phyloP scores from a whole-genome alignment of 2,329 filamentous ascomycete genomes.

The Sporothrix phasma region DNA sequence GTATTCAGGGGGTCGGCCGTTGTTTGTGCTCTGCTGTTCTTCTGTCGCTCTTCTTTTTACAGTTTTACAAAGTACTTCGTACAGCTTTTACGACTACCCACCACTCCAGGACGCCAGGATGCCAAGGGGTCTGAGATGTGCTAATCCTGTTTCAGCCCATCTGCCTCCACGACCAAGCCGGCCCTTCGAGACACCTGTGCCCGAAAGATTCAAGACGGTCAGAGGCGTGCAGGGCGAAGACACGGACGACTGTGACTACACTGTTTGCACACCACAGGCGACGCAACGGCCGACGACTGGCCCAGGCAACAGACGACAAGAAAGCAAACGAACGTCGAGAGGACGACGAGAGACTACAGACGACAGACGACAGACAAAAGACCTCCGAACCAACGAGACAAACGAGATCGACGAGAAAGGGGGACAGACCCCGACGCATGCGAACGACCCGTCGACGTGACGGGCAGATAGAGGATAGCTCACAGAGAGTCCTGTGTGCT shows the following conservation, averaged over 20 bases:
- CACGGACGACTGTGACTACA: not conserved
- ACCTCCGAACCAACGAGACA: not conserved
- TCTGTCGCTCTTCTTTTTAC: no score
- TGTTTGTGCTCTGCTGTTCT: no score
- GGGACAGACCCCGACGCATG: not conserved
- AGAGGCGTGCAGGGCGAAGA: not conserved
- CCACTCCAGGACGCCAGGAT: not conserved
- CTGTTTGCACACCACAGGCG: not conserved
- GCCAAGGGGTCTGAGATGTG: slow-evolving; percentile 16
- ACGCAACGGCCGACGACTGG: not conserved
- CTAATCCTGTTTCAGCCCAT: slow-evolving; percentile 21
- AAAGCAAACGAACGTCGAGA: not conserved
- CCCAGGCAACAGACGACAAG: not conserved
- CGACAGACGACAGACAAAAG: not conserved
- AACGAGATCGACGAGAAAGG: not conserved
- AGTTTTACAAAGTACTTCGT: no score
- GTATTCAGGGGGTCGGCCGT: not conserved
- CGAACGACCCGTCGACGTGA: not conserved
- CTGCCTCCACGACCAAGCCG: slow-evolving; percentile 5
- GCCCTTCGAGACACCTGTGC: slow-evolving; percentile 7
- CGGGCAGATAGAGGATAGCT: not conserved
- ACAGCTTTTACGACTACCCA: no score
- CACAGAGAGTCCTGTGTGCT: no score
- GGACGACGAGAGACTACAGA: not conserved
- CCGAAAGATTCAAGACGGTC: not conserved